phyloP scores from a whole-genome alignment of 768 basidiomycete species.

The Pleurotus ostreatus region DNA sequence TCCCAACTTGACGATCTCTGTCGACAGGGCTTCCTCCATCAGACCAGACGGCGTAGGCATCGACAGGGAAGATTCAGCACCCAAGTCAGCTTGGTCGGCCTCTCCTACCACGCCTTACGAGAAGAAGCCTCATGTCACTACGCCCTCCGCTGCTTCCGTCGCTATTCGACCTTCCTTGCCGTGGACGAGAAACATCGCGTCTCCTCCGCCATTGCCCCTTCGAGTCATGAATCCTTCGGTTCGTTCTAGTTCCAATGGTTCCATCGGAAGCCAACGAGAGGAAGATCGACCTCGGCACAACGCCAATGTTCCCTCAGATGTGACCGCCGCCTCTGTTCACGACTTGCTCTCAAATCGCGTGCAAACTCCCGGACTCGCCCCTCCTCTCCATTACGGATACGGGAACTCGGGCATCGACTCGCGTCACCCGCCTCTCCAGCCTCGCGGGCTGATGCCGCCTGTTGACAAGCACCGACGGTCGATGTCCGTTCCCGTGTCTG shows the following conservation, averaged over 20 bases:
- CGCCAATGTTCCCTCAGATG: constrained; percentile 3
- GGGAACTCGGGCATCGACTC: constrained; percentile 8
- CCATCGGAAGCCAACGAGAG: background rate
- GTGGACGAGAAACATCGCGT: constrained; percentile 25
- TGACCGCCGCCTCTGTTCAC: background rate
- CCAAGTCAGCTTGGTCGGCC: constrained; percentile 20
- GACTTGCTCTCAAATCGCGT: background rate
- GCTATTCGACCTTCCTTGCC: constrained; percentile 15
- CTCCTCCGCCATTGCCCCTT: constrained; percentile 27
- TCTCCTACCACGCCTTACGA: constrained; percentile 16
- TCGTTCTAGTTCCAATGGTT: background rate
- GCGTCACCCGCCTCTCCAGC: constrained; percentile 10
- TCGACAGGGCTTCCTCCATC: constrained; percentile 31
- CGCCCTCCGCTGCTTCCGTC: constrained; percentile 14
- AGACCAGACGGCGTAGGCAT: constrained; percentile 18
- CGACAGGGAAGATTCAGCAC: constrained; percentile 24
- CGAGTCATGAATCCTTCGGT: constrained; percentile 4
- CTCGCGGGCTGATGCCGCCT: constrained; percentile 15
- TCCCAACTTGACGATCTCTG: constrained; percentile 39
- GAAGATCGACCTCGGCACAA: constrained; percentile 2
- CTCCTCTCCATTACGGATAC: constrained; percentile 42
- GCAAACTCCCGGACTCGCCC: constrained; percentile 20
- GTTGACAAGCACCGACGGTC: constrained; percentile 10
- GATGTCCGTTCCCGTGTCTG: constrained; percentile 17
- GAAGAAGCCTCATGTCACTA: constrained; percentile 37